A percentile compares a stretch with the other conserved stretches of the same genome.
Conservation (phyloP, 2,329 filamentous ascomycete species). For the Drechslerella coelobrocha region DNA sequence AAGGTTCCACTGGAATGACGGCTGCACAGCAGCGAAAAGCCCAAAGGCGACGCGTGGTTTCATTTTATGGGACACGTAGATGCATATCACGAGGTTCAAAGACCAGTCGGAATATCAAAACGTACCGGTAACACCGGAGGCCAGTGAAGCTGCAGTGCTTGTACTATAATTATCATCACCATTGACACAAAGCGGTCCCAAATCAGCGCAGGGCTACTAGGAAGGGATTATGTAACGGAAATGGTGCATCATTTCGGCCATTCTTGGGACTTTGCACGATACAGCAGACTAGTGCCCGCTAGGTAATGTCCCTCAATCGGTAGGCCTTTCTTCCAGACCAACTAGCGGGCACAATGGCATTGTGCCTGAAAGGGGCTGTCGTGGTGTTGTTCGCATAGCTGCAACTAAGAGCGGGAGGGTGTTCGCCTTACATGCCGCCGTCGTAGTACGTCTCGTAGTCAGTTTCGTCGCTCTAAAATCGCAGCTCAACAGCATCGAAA, state of each 20-base stretch:
- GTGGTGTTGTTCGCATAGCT: slow-evolving; percentile 19
- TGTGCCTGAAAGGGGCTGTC: slow-evolving; percentile 18
- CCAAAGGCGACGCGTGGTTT: too few relatives aligned
- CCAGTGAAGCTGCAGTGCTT: slow-evolving; percentile 45
- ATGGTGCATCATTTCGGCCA: slow-evolving; percentile 16
- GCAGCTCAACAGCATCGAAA: slow-evolving; percentile 1
- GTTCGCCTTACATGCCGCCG: slow-evolving; percentile 46
- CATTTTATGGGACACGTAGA: too few relatives aligned
- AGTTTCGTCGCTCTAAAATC: slow-evolving; percentile 39
- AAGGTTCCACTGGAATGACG: too few relatives aligned
- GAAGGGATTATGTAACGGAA: slow-evolving; percentile 24
- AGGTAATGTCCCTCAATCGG: too few relatives aligned
- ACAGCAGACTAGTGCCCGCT: too few relatives aligned
- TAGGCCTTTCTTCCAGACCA: too few relatives aligned
- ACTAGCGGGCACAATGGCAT: too few relatives aligned
- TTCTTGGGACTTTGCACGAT: too few relatives aligned
- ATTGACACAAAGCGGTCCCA: background rate
- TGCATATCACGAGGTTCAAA: slow-evolving; percentile 5
- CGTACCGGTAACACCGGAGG: slow-evolving; percentile 43
- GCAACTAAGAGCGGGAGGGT: slow-evolving; percentile 1
- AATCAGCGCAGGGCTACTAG: background rate
- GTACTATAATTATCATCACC: slow-evolving; percentile 19
- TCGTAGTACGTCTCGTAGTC: slow-evolving; percentile 45
- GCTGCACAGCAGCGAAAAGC: too few relatives aligned
- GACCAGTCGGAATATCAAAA: slow-evolving; percentile 3